Evolutionary conservation across 495 filamentous ascomycete species (phyloP).

Genomic region (Aspergillus egyptiacus): DNA sequence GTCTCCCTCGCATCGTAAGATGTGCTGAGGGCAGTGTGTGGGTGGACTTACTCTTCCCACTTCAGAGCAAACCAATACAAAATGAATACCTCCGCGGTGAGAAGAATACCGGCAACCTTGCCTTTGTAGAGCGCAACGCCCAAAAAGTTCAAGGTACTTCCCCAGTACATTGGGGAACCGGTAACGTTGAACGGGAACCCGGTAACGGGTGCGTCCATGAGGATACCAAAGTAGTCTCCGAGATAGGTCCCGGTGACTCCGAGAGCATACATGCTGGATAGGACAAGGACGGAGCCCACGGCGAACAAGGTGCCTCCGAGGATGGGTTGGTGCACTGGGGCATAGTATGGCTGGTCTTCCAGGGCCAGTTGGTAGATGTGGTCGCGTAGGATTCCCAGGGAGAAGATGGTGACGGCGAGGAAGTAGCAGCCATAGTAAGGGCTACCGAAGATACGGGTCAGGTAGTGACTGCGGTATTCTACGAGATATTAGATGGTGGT

Average conservation of each 20-base stretch:
- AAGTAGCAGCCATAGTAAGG: slow-evolving; percentile 81
- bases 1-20: not conserved
- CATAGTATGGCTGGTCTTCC: slow-evolving; percentile 39
- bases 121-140: slow-evolving; percentile 84
- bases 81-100: slow-evolving; percentile 69
- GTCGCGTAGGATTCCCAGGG: slow-evolving; percentile 82
- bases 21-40: not conserved
- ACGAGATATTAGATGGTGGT: slow-evolving; percentile 14
- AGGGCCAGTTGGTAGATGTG: slow-evolving; percentile 47
- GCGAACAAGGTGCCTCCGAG: slow-evolving; percentile 64
- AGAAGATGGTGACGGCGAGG: slow-evolving; percentile 84
- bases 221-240: slow-evolving; percentile 96
- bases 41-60: slow-evolving; percentile 72
- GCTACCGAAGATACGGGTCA: slow-evolving; percentile 77
- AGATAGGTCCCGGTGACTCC: slow-evolving; percentile 95
- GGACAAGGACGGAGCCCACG: slow-evolving; percentile 75
- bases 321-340: slow-evolving; percentile 62
- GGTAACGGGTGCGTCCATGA: slow-evolving; percentile 91
- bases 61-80: slow-evolving; percentile 77
- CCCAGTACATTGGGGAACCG: slow-evolving; percentile 93
- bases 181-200: slow-evolving; percentile 94
- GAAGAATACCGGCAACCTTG: slow-evolving; percentile 76
- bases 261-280: slow-evolving; percentile 85
- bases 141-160: slow-evolving; percentile 84
- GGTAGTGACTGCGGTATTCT: slow-evolving; percentile 88